Evolutionary conservation across 208 protist species (phyloP).

Genomic region (Blechomonas ayalai): DNA sequence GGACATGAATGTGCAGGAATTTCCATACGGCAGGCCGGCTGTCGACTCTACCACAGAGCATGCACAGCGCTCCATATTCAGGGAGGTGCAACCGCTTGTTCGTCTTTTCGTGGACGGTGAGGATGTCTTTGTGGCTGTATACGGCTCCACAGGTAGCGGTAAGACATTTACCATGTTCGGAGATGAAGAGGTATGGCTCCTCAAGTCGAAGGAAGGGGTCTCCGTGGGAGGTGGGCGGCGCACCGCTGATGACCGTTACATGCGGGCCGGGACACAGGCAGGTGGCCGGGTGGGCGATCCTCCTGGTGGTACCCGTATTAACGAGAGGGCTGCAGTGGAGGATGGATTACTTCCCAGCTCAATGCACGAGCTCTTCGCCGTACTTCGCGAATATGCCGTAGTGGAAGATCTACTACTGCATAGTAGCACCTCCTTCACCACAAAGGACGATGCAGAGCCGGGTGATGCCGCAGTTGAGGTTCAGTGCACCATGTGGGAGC

Average conservation of each 20-base stretch:
- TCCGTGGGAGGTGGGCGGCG: no score
- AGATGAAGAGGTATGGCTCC: no score
- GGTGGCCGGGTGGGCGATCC: neutral
- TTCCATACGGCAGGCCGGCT: no score
- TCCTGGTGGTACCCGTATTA: neutral
- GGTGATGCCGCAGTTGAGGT: slow-evolving; percentile 9
- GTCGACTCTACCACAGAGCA: no score
- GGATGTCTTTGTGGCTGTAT: slow-evolving; percentile 41
- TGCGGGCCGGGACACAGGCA: no score
- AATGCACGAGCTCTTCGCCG: slow-evolving; percentile 11
- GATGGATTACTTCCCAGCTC: slow-evolving; percentile 3
- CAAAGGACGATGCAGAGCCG: neutral
- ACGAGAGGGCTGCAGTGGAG: neutral
- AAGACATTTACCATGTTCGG: slow-evolving; percentile 71
- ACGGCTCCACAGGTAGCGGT: slow-evolving; percentile 53
- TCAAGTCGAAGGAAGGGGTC: no score
- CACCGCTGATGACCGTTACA: no score
- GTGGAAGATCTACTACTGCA: neutral
- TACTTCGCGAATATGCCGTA: slow-evolving; percentile 2
- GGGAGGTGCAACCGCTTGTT: slow-evolving; percentile 30
- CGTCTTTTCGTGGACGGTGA: slow-evolving; percentile 27
- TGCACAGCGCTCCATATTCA: no score
- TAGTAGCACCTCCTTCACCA: neutral
- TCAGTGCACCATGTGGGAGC: slow-evolving; percentile 43
- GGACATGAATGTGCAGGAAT: no score